Evolutionary conservation across 2,329 filamentous ascomycete species (phyloP).

Genomic region (Epichloe festucae): DNA sequence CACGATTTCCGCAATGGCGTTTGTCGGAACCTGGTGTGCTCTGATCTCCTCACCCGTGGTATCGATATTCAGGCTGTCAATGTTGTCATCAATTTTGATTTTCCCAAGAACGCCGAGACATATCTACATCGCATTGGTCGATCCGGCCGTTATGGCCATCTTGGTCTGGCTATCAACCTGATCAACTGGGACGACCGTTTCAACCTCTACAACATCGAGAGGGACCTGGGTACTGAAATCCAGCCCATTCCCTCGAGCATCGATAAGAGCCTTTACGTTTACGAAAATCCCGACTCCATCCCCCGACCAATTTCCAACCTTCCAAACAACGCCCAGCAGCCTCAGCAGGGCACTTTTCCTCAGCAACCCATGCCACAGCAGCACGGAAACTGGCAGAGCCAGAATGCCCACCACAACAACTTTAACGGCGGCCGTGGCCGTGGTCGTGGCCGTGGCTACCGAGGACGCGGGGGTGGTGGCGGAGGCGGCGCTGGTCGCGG

Average conservation of each 20-base stretch:
- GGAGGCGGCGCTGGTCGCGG: constrained; percentile 20
- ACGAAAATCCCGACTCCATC: constrained; percentile 90
- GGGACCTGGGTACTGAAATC: constrained; percentile 93
- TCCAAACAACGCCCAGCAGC: constrained; percentile 17
- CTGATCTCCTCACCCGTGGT: constrained; percentile 91
- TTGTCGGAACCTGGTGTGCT: constrained; percentile 95
- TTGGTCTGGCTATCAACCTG: constrained; percentile 94
- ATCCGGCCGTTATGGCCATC: constrained; percentile 90
- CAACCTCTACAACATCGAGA: constrained; percentile 97
- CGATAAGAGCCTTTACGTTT: constrained; percentile 96
- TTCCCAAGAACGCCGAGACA: constrained; percentile 97
- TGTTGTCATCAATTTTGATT: constrained; percentile 99
- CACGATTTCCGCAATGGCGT: constrained; percentile 98
- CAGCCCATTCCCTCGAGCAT: constrained; percentile 89
- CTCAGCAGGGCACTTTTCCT: constrained; percentile 13
- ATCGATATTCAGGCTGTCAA: constrained; percentile 99
- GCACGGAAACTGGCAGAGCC: constrained; percentile 30
- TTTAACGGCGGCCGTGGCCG: constrained; percentile 19
- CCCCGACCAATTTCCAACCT: constrained; percentile 56
- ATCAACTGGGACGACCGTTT: constrained; percentile 99
- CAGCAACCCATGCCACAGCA: constrained; percentile 12
- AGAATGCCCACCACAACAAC: constrained; percentile 25
- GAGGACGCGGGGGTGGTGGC: constrained; percentile 24
- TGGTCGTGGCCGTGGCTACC: constrained; percentile 26
- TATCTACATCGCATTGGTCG: constrained; percentile 97